Evolutionary conservation across 2,329 filamentous ascomycete species (phyloP), one percentile per base, ranked within the genome.

Genomic region (Penicillium fuscoglaucum): DNA sequence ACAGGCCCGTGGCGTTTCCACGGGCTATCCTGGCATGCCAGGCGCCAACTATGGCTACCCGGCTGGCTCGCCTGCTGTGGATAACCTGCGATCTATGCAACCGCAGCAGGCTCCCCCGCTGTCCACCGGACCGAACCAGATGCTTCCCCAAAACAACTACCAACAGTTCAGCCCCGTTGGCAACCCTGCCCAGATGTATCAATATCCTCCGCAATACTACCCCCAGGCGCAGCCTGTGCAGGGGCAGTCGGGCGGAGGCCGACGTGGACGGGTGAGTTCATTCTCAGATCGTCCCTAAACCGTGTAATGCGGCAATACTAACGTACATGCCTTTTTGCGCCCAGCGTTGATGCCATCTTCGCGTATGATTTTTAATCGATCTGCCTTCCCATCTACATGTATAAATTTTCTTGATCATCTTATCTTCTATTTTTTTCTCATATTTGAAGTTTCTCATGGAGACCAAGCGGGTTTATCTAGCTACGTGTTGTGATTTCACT

Each of bases 201-300:
- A 80, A 56, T 84, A 84, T 69, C 78, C 80, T 63, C 78, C 80
- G 66, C 80, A 82, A 61, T 80, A 78, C 68, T 79, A 80, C 62
- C 67, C 73, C 50, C 78, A 79, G 66, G 68, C 77, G 58, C 78
- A 79, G 63, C 68, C 74, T 47, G 69, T 75, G 53, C 75, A 76
- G 66, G 72, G 76, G 62, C 79, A 81, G 65, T 70, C 75, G 58
- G 68, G 72, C 61, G 80, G 79, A 63, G 80, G 80, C 58, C 79
- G 82, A 67, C 80, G 83, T 69, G 83, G 82, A 76, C 77, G 82
- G 67, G 80, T 83, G 75, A 81, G 80, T 74, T 48, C 44, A 47
- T 55, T 51, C 51, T 52, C 46, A 9, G 47, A 59, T 48, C 55
- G 55, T 6, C 43, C 50, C 35, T 56, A 41, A 49, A 61, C 37